A percentile compares a stretch with the other conserved stretches of the same genome.
These are phyloP conservation scores for Globisporangium radiosum DNA, from an alignment of 352 stramenopile genomes.

Conservation along the genomic window DNA sequence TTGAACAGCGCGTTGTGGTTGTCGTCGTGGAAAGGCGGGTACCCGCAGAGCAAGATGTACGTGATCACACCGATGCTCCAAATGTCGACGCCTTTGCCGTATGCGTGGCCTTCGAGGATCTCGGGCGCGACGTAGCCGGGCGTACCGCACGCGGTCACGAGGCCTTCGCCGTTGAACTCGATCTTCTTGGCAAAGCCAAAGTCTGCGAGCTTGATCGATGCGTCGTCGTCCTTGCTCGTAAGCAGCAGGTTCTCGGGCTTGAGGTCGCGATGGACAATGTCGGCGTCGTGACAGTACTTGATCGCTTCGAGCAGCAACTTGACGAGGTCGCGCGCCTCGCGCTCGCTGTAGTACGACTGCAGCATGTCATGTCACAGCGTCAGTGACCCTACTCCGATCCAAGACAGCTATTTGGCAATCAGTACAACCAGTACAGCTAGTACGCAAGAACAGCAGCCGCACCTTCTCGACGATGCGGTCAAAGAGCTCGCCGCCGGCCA, in stretches of 20 bases:
- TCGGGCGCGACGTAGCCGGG: slow-evolving; percentile 81
- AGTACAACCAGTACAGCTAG: background rate
- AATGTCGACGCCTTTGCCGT: slow-evolving; percentile 81
- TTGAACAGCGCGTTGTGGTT: slow-evolving; percentile 93
- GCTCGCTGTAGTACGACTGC: slow-evolving; percentile 87
- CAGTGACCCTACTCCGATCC: background rate
- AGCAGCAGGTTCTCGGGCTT: slow-evolving; percentile 84
- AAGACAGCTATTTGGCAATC: background rate
- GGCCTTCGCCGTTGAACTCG: slow-evolving; percentile 57
- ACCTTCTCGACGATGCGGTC: slow-evolving; percentile 86
- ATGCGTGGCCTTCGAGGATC: slow-evolving; percentile 71
- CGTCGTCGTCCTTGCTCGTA: slow-evolving; percentile 75
- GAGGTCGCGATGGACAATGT: slow-evolving; percentile 81
- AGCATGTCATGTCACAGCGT: background rate
- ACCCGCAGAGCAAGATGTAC: slow-evolving; percentile 82
- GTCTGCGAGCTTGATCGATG: slow-evolving; percentile 81
- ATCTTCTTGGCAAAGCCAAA: slow-evolving; percentile 87
- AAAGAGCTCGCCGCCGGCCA: slow-evolving; percentile 89
- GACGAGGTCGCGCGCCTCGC: slow-evolving; percentile 79
- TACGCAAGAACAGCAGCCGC: background rate
- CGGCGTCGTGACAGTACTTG: slow-evolving; percentile 83
- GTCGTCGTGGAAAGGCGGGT: slow-evolving; percentile 88
- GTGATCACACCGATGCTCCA: slow-evolving; percentile 90
- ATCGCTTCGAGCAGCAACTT: slow-evolving; percentile 84
- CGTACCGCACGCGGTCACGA: slow-evolving; percentile 76